phyloP scores from a whole-genome alignment of 2,329 filamentous ascomycete species.

The Harringtonia lauricola region DNA sequence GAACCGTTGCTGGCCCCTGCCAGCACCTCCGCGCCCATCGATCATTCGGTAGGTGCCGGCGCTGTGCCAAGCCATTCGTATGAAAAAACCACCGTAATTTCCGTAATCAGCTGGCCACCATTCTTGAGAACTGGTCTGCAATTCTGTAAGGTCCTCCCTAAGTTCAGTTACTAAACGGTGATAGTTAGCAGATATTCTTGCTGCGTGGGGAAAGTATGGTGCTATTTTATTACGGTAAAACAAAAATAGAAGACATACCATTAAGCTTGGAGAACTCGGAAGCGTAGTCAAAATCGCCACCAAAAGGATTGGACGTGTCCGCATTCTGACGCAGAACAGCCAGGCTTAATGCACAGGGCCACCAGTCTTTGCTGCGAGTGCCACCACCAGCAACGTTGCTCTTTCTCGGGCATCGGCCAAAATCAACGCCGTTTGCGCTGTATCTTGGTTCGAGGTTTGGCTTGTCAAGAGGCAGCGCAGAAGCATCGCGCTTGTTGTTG shows the following conservation, averaged over 20 bases:
- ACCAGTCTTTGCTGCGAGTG: conserved; percentile 61
- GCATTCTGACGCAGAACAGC: conserved; percentile 66
- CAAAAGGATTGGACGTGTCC: conserved; percentile 49
- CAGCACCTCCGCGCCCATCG: conserved; percentile 65
- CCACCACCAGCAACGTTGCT: conserved; percentile 42
- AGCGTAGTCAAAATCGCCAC: conserved; percentile 61
- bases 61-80: conserved; percentile 74
- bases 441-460: neutral
- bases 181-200: conserved; percentile 53
- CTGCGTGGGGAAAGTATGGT: neutral
- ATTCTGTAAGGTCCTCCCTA: conserved; percentile 58
- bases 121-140: conserved; percentile 71
- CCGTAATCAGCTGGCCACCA: conserved; percentile 78
- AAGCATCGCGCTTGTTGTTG: neutral
- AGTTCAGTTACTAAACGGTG: conserved; percentile 31
- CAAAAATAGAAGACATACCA: neutral
- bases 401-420: neutral
- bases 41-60: conserved; percentile 67
- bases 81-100: conserved; percentile 70
- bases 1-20: conserved; percentile 66
- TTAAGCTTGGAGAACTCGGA: conserved; percentile 44
- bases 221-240: neutral
- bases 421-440: neutral
- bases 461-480: neutral
- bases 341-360: conserved; percentile 57